These are phyloP conservation scores for Globisporangium emineosum DNA, from an alignment of 352 stramenopile species.

Conservation along the genomic window DNA sequence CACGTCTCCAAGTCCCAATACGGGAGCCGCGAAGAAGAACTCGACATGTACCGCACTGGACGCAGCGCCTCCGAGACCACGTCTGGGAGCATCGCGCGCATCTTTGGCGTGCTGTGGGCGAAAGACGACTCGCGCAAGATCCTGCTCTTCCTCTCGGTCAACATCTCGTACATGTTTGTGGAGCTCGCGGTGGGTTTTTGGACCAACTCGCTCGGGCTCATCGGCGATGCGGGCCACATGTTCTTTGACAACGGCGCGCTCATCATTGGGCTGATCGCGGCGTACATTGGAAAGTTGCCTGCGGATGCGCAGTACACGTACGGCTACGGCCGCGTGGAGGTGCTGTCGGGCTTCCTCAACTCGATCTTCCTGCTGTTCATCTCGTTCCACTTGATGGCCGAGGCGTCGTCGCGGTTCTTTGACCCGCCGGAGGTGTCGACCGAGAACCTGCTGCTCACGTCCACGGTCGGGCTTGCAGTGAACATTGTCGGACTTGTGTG, in stretches of 20 bases:
- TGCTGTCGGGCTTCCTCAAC: slow-evolving; percentile 87
- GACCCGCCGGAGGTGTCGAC: slow-evolving; percentile 75
- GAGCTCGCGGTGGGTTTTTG: slow-evolving; percentile 81
- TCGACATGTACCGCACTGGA: slow-evolving; percentile 43
- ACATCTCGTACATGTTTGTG: slow-evolving; percentile 87
- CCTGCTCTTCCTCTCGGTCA: slow-evolving; percentile 77
- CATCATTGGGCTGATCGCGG: slow-evolving; percentile 79
- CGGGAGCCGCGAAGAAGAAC: slow-evolving; percentile 23
- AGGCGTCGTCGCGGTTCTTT: slow-evolving; percentile 71
- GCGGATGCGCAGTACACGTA: slow-evolving; percentile 77
- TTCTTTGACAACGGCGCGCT: slow-evolving; percentile 86
- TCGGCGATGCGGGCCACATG: slow-evolving; percentile 88
- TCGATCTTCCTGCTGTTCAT: slow-evolving; percentile 83
- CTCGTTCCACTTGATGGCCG: slow-evolving; percentile 77
- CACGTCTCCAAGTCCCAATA: slow-evolving; percentile 18
- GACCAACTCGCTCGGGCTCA: slow-evolving; percentile 83
- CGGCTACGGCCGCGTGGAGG: slow-evolving; percentile 83
- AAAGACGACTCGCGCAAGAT: slow-evolving; percentile 71
- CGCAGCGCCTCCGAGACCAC: neutral
- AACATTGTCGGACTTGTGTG: slow-evolving; percentile 89
- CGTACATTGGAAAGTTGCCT: slow-evolving; percentile 77
- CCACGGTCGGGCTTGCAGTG: slow-evolving; percentile 71
- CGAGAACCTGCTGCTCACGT: slow-evolving; percentile 85
- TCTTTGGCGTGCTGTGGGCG: slow-evolving; percentile 48
- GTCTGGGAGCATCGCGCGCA: slow-evolving; percentile 12